A percentile compares a stretch with the other conserved stretches of the same genome.
Evolutionary conservation across 306 rosid genomes (phyloP).

Genomic region (Vicia sativa): DNA sequence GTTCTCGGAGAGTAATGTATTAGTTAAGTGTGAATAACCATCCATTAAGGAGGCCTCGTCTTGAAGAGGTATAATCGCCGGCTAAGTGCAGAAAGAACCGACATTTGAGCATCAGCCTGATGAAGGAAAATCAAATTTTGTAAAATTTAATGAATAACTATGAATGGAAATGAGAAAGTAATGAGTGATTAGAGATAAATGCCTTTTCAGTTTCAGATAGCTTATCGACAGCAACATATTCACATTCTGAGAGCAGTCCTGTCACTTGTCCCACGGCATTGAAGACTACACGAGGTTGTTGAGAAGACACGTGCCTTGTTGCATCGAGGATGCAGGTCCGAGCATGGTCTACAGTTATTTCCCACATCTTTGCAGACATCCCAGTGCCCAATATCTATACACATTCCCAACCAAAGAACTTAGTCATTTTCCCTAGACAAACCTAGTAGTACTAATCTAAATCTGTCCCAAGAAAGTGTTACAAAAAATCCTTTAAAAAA

Average conservation of each 20-base stretch:
- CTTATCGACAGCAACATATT: conserved; percentile 65
- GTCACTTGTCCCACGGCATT: conserved; percentile 82
- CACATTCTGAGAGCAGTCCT: conserved; percentile 70
- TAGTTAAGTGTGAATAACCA: conserved; percentile 52
- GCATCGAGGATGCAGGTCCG: conserved; percentile 72
- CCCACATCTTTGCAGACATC: conserved; percentile 99
- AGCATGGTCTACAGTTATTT: conserved; percentile 91
- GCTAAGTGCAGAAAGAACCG: conserved; percentile 65
- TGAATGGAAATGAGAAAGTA: conserved; percentile 19
- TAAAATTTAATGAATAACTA: conserved; percentile 28
- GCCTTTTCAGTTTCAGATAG: conserved; percentile 86
- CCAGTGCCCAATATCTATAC: conserved; percentile 95
- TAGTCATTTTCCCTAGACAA: conserved; percentile 34
- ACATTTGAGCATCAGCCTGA: conserved; percentile 75
- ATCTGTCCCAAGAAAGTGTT: neutral
- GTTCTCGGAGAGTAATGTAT: conserved; percentile 53
- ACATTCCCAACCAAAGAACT: conserved; percentile 39
- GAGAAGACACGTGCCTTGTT: conserved; percentile 55
- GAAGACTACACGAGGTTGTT: conserved; percentile 76
- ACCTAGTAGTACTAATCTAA: conserved; percentile 13
- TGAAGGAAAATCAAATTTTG: conserved; percentile 33
- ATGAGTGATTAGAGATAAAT: conserved; percentile 44
- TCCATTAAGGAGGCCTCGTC: conserved; percentile 66
- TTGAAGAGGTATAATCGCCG: conserved; percentile 54
- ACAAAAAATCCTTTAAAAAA: conserved; percentile 28